Evolutionary conservation across 768 basidiomycete genomes (phyloP).

Genomic region (Calvatia gigantea): DNA sequence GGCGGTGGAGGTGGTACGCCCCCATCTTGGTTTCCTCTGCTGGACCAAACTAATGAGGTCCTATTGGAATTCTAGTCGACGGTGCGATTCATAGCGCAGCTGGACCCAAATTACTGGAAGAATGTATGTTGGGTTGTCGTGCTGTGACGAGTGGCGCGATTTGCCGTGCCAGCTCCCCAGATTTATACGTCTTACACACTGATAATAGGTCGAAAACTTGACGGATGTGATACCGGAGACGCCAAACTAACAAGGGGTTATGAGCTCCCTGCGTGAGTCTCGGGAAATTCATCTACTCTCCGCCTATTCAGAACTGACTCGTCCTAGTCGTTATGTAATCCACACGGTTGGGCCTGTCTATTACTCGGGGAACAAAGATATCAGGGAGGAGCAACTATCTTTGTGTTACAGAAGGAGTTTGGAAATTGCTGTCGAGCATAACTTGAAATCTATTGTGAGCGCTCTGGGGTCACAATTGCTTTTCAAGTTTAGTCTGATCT

Average conservation of each 20-base stretch:
- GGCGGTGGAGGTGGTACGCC: constrained; percentile 75
- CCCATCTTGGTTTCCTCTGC: not conserved
- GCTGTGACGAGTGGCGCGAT: not conserved
- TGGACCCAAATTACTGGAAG: constrained; percentile 57
- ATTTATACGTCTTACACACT: not conserved
- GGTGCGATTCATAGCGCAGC: constrained; percentile 81
- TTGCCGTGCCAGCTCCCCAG: no score
- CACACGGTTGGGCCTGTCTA: constrained; percentile 83
- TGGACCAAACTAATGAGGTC: not conserved
- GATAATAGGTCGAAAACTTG: constrained; percentile 53
- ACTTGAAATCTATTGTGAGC: constrained; percentile 63
- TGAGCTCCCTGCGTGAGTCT: constrained; percentile 67
- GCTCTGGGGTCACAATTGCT: not conserved
- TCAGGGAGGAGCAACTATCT: constrained; percentile 49
- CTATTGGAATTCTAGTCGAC: constrained; percentile 57
- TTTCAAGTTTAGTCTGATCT: not conserved
- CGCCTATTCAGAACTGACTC: not conserved
- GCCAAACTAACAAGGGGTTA: constrained; percentile 81
- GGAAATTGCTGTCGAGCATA: constrained; percentile 54
- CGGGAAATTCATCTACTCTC: not conserved
- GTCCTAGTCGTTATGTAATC: constrained; percentile 61
- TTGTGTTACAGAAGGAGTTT: constrained; percentile 71
- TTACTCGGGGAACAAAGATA: constrained; percentile 32
- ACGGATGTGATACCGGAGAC: constrained; percentile 68
- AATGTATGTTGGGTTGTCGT: constrained; percentile 48